Conservation (phyloP, 2,329 filamentous ascomycete genomes). For the Ceratocystis ficicola region DNA sequence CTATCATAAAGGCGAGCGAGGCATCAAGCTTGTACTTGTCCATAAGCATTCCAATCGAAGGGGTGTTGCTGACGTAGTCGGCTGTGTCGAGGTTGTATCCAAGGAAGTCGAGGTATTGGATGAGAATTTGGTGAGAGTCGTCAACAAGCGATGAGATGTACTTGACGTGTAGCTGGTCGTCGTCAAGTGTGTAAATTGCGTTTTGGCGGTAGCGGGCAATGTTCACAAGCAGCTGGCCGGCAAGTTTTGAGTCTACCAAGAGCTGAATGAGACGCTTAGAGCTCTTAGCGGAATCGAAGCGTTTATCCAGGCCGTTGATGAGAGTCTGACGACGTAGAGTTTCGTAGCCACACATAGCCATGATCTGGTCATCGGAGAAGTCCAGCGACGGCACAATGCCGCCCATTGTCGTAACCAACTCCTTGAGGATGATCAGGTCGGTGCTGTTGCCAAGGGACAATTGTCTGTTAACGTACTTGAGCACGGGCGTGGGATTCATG, state of each 20-base stretch:
- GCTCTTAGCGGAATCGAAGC: constrained; percentile 61
- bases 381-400: constrained; percentile 78
- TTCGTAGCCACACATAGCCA: constrained; percentile 79
- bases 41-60: constrained; percentile 61
- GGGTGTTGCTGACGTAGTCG: constrained; percentile 68
- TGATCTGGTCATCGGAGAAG: constrained; percentile 77
- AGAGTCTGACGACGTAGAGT: constrained; percentile 69
- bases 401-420: constrained; percentile 84
- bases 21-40: constrained; percentile 67
- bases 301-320: constrained; percentile 66
- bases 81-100: constrained; percentile 63
- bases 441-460: constrained; percentile 72
- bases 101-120: constrained; percentile 81
- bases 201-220: constrained; percentile 81
- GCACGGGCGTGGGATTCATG: constrained; percentile 70
- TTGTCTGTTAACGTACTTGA: constrained; percentile 82
- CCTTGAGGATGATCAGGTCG: constrained; percentile 81
- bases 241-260: constrained; percentile 64
- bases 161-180: constrained; percentile 71
- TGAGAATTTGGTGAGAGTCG: constrained; percentile 72
- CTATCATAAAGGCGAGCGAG: constrained; percentile 73
- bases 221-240: constrained; percentile 72
- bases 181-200: constrained; percentile 64
- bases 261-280: constrained; percentile 70
- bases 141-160: constrained; percentile 79